phyloP scores from a whole-genome alignment of 768 basidiomycete genomes.

The Naematelia aurantialba region DNA sequence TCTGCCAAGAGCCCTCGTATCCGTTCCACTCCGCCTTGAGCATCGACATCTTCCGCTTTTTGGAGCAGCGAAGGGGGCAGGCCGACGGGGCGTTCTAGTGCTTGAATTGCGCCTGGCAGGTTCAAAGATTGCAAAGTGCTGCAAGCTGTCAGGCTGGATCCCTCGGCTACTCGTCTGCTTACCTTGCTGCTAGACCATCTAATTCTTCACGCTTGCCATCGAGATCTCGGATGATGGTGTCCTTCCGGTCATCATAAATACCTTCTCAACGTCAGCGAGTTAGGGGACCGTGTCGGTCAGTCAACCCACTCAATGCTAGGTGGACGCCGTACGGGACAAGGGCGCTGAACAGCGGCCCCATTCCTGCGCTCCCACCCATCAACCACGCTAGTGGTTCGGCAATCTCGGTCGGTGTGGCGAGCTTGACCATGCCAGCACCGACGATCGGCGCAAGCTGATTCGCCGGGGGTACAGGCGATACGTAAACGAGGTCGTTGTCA shows the following conservation, averaged over 20 bases:
- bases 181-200: conserved; percentile 64
- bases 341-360: conserved; percentile 65
- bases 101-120: conserved; percentile 80
- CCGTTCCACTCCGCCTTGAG: conserved; percentile 68
- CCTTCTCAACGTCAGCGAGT: conserved; percentile 21
- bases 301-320: conserved; percentile 72
- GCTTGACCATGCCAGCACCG: conserved; percentile 64
- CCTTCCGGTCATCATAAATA: conserved; percentile 80
- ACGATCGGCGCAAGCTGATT: conserved; percentile 65
- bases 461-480: conserved; percentile 73
- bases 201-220: conserved; percentile 61
- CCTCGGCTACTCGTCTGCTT: conserved; percentile 35
- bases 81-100: conserved; percentile 77
- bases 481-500: conserved; percentile 95
- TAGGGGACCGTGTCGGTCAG: background rate
- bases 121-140: conserved; percentile 69
- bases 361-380: conserved; percentile 52
- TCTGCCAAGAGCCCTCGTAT: conserved; percentile 71
- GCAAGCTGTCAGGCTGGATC: conserved; percentile 7
- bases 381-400: conserved; percentile 49
- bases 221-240: conserved; percentile 65
- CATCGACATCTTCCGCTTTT: conserved; percentile 78
- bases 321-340: conserved; percentile 82
- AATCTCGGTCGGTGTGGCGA: conserved; percentile 55
- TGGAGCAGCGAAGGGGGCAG: conserved; percentile 81